phyloP scores from a whole-genome alignment of 2,329 filamentous ascomycete species.

The Neonectria magnoliae region DNA sequence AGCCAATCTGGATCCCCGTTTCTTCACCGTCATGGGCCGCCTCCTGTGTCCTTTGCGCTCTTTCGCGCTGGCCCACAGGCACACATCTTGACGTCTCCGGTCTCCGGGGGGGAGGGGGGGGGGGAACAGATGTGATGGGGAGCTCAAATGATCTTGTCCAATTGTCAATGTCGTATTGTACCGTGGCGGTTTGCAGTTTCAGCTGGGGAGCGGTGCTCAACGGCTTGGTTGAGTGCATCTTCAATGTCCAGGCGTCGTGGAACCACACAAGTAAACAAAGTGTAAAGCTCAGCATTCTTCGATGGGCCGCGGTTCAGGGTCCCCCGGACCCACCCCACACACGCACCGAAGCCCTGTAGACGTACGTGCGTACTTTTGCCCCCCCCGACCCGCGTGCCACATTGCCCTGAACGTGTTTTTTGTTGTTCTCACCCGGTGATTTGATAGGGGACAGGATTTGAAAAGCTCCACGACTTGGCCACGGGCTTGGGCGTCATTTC shows the following conservation, averaged over 20 bases:
- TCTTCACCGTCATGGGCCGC: not conserved
- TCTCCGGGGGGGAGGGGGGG: no score
- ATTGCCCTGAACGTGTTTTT: not conserved
- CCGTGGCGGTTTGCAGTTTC: not conserved
- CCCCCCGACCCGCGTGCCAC: constrained; percentile 2
- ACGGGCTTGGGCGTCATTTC: not conserved
- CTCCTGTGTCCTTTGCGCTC: not conserved
- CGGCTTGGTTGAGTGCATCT: not conserved
- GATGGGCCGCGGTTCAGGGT: constrained; percentile 12
- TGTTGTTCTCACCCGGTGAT: not conserved
- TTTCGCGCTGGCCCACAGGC: not conserved
- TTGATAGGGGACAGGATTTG: not conserved
- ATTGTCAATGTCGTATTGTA: not conserved
- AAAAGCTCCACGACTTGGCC: not conserved
- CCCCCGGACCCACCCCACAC: constrained; percentile 16
- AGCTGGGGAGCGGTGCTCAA: not conserved
- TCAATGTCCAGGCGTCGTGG: not conserved
- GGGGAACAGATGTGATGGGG: no score
- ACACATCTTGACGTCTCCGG: not conserved
- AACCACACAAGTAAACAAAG: not conserved
- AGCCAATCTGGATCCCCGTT: not conserved
- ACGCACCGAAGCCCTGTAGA: not conserved
- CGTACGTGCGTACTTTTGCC: constrained; percentile 2
- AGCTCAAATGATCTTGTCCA: no score
- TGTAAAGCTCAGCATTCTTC: not conserved